Percentiles rank a stretch among this genome's conserved stretches.
These are phyloP conservation scores for Sphaerulina populicola DNA, from an alignment of 2,329 filamentous ascomycete species.

Conservation along the genomic window DNA sequence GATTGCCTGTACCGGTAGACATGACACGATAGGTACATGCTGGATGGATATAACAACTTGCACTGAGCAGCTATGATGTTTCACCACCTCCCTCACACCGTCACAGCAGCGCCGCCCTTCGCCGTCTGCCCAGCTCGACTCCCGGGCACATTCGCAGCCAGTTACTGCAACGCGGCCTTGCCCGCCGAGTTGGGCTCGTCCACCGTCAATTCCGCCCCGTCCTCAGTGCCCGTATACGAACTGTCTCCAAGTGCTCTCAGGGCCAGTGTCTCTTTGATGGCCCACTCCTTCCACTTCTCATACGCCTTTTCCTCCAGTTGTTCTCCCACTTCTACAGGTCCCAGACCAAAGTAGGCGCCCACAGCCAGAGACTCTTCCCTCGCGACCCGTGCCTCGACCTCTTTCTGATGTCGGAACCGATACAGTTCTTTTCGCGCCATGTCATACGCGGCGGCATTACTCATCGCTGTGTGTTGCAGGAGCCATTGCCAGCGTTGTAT, in stretches of 20 bases:
- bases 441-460: constrained; percentile 66
- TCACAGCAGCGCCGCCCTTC: constrained; percentile 33
- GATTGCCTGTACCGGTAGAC: constrained; percentile 15
- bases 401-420: constrained; percentile 67
- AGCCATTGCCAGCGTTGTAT: constrained; percentile 86
- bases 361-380: constrained; percentile 77
- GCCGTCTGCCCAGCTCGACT: constrained; percentile 32
- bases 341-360: constrained; percentile 81
- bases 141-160: constrained; percentile 29
- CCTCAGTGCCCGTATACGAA: constrained; percentile 35
- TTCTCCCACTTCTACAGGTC: constrained; percentile 67
- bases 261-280: constrained; percentile 46
- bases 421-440: constrained; percentile 85
- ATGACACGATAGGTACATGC: constrained; percentile 7
- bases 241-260: constrained; percentile 42
- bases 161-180: constrained; percentile 34
- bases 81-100: constrained; percentile 25
- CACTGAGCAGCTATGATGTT: too few species aligned
- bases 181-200: constrained; percentile 28
- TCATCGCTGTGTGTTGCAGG: constrained; percentile 46
- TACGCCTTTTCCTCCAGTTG: constrained; percentile 70
- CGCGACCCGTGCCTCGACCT: constrained; percentile 73
- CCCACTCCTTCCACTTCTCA: constrained; percentile 81
- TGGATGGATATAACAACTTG: too few species aligned
- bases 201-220: constrained; percentile 28